These are phyloP conservation scores for Exutisphaerella laricina DNA, from an alignment of 2,329 filamentous ascomycete genomes.

Conservation along the genomic window DNA sequence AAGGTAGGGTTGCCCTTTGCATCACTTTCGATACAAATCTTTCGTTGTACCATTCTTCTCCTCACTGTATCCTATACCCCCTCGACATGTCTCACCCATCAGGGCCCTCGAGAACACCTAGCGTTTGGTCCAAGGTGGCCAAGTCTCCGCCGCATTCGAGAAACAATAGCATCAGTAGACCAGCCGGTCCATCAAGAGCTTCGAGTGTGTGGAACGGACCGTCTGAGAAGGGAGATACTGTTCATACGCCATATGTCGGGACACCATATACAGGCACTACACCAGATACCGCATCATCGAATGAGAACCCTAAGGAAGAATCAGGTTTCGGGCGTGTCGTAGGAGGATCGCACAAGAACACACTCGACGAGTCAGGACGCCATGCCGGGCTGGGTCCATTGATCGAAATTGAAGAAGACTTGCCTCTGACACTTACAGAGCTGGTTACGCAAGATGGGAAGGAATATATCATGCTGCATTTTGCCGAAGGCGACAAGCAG, in stretches of 20 bases:
- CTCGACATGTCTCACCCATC: neutral
- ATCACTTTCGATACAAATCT: slow-evolving; percentile 4
- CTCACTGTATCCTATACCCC: neutral
- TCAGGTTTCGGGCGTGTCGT: slow-evolving; percentile 33
- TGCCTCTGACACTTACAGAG: slow-evolving; percentile 46
- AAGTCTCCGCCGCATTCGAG: slow-evolving; percentile 3
- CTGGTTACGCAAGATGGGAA: slow-evolving; percentile 40
- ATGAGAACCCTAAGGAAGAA: slow-evolving; percentile 19
- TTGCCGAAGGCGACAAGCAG: slow-evolving; percentile 43
- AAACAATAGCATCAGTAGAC: slow-evolving; percentile 4
- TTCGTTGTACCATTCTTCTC: slow-evolving; percentile 1
- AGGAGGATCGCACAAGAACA: slow-evolving; percentile 37
- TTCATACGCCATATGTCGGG: slow-evolving; percentile 6
- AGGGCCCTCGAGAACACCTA: slow-evolving; percentile 2
- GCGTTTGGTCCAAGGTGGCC: slow-evolving; percentile 1
- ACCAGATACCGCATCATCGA: slow-evolving; percentile 24
- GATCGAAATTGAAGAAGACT: slow-evolving; percentile 43
- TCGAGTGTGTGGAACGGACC: slow-evolving; percentile 20
- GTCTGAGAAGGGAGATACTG: slow-evolving; percentile 14
- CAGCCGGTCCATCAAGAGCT: slow-evolving; percentile 20
- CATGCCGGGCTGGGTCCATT: slow-evolving; percentile 35
- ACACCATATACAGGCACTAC: slow-evolving; percentile 18
- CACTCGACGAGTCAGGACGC: slow-evolving; percentile 29
- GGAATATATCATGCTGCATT: slow-evolving; percentile 44
- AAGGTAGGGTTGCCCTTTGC: slow-evolving; percentile 17